These are phyloP conservation scores for Aspergillus vadensis DNA, from an alignment of 2,329 filamentous ascomycete genomes.

Conservation along the genomic window DNA sequence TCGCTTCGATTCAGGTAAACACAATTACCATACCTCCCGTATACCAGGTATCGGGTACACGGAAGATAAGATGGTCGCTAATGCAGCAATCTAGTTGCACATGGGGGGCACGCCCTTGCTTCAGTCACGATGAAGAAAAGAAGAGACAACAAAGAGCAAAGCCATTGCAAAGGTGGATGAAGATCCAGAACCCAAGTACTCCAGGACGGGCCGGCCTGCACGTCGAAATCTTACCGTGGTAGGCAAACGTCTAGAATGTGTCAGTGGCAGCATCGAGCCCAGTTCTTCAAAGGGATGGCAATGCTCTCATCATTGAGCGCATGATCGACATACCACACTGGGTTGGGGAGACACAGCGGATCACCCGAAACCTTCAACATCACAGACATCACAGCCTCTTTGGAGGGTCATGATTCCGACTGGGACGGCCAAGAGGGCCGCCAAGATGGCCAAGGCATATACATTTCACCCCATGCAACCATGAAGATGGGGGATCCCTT, in stretches of 20 bases:
- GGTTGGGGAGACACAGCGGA: constrained; percentile 12
- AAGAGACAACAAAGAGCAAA: neutral
- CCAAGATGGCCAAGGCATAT: constrained; percentile 26
- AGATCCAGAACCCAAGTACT: constrained; percentile 1
- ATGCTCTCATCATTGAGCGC: constrained; percentile 9
- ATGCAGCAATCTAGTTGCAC: constrained; percentile 5
- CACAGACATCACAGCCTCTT: neutral
- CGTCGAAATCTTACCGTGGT: constrained; percentile 4
- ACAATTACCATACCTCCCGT: constrained; percentile 10
- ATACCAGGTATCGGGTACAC: constrained; percentile 7
- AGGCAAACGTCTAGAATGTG: constrained; percentile 6
- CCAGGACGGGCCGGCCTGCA: constrained; percentile 5
- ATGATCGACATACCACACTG: constrained; percentile 17
- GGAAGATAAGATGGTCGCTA: constrained; percentile 5
- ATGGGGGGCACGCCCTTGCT: constrained; percentile 11
- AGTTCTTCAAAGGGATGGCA: neutral
- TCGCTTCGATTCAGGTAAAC: constrained; percentile 1
- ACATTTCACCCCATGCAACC: constrained; percentile 13
- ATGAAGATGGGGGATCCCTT: neutral
- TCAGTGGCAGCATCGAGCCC: constrained; percentile 1
- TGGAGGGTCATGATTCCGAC: neutral
- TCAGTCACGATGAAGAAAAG: constrained; percentile 1
- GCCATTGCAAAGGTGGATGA: neutral
- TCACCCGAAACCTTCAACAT: constrained; percentile 8
- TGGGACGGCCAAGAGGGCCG: constrained; percentile 24